Evolutionary conservation across 1,284 basidiomycete genomes (phyloP).

Genomic region (Coniferiporia weirii): DNA sequence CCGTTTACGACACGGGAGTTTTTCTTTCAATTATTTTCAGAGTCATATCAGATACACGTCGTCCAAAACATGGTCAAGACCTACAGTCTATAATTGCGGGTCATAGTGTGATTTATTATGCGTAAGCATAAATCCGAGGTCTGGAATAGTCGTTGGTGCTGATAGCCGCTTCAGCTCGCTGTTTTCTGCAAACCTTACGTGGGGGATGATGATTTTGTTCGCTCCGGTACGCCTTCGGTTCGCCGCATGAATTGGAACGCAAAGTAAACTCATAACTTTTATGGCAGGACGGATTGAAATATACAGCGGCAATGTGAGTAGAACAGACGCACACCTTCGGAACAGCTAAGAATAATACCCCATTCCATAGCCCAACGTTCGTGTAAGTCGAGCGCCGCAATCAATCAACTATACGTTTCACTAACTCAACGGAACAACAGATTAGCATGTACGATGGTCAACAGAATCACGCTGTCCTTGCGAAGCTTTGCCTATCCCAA

Average conservation of each 20-base stretch:
- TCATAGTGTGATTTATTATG: not conserved
- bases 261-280: no score
- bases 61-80: not conserved
- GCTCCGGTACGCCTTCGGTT: not conserved
- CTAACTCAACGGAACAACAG: not conserved
- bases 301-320: no score
- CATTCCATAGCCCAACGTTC: not conserved
- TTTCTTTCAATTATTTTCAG: not conserved
- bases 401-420: not conserved
- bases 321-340: no score
- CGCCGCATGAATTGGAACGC: no score
- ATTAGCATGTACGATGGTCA: not conserved
- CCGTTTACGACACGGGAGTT: slow-evolving; percentile 1
- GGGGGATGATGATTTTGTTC: slow-evolving; percentile 12
- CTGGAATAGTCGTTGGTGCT: not conserved
- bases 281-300: no score
- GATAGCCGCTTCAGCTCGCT: not conserved
- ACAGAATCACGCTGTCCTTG: slow-evolving; percentile 1
- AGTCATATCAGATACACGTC: not conserved
- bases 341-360: no score
- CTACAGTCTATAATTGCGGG: not conserved
- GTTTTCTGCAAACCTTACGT: slow-evolving; percentile 1
- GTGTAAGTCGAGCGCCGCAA: not conserved
- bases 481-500: not conserved
- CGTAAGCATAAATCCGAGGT: not conserved